Conservation (phyloP, 768 basidiomycete genomes). For the Obba rivulosa region DNA sequence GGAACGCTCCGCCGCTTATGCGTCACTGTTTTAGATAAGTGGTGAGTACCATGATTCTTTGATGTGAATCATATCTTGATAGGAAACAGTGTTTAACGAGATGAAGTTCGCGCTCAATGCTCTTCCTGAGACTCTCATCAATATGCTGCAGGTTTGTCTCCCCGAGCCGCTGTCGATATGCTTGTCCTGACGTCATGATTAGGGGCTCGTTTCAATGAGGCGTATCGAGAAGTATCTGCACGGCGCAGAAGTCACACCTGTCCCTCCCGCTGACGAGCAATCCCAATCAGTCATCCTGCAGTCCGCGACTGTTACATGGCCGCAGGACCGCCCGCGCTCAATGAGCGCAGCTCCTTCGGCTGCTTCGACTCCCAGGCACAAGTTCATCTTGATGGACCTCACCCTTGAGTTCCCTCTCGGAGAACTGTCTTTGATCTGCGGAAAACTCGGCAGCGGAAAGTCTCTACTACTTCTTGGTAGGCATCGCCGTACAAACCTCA, state of each 20-base stretch:
- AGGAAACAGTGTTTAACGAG: constrained; percentile 66
- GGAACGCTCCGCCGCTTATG: background rate
- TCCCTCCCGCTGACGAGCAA: constrained; percentile 52
- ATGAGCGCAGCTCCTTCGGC: constrained; percentile 47
- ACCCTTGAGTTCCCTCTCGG: constrained; percentile 73
- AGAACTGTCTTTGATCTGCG: constrained; percentile 79
- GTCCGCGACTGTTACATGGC: constrained; percentile 89
- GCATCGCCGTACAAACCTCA: background rate
- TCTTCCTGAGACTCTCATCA: constrained; percentile 88
- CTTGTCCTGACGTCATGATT: background rate
- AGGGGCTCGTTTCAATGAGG: constrained; percentile 79
- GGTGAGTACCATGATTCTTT: constrained; percentile 22
- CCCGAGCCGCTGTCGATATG: background rate
- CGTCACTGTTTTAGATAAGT: constrained; percentile 30
- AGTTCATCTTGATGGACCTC: constrained; percentile 79
- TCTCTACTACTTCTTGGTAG: constrained; percentile 71
- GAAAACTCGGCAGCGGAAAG: constrained; percentile 87
- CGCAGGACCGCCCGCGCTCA: constrained; percentile 58
- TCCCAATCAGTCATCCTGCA: constrained; percentile 66
- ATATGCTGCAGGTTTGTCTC: constrained; percentile 65
- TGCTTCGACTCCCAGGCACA: constrained; percentile 67
- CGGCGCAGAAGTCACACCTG: constrained; percentile 62
- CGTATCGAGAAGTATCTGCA: constrained; percentile 90
- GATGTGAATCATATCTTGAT: background rate
- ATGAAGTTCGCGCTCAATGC: constrained; percentile 86